phyloP scores from a whole-genome alignment of 768 basidiomycete species.

The Dictyophora rubrovolvata region DNA sequence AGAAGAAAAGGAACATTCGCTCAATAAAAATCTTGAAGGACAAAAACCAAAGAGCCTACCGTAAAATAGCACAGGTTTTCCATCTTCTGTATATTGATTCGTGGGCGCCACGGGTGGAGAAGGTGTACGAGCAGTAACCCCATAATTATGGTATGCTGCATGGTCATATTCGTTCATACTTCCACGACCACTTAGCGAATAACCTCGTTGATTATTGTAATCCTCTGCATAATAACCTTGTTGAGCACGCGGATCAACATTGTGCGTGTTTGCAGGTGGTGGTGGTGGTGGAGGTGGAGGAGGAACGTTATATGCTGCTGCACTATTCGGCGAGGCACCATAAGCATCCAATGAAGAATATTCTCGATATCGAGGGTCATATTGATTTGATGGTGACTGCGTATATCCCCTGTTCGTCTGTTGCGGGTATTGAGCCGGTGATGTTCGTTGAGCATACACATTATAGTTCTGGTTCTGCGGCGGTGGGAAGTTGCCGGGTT shows the following conservation, averaged over 20 bases:
- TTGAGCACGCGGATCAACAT: not conserved
- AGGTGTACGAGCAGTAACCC: slow-evolving; percentile 36
- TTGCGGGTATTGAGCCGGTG: slow-evolving; percentile 11
- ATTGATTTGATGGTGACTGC: not conserved
- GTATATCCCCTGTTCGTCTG: slow-evolving; percentile 11
- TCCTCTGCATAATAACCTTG: not conserved
- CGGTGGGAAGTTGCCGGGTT: slow-evolving; percentile 16
- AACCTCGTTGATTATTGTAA: not conserved
- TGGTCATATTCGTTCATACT: slow-evolving; percentile 9
- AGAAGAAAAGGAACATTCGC: no score
- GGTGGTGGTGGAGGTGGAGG: not conserved
- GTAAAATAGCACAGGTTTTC: slow-evolving; percentile 76
- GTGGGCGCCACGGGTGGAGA: slow-evolving; percentile 47
- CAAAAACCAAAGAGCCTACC: slow-evolving; percentile 39
- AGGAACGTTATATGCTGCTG: not conserved
- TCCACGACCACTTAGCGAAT: not conserved
- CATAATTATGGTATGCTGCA: slow-evolving; percentile 23
- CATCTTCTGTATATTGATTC: slow-evolving; percentile 73
- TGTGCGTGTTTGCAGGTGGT: not conserved
- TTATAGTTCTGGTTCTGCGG: not conserved
- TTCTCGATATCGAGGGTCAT: not conserved
- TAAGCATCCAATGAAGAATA: not conserved
- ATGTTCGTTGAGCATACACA: slow-evolving; percentile 10
- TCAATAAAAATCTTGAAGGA: not conserved
- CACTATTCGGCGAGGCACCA: not conserved